Evolutionary conservation across 495 filamentous ascomycete genomes (phyloP).

Genomic region (Lophium mytilinum): DNA sequence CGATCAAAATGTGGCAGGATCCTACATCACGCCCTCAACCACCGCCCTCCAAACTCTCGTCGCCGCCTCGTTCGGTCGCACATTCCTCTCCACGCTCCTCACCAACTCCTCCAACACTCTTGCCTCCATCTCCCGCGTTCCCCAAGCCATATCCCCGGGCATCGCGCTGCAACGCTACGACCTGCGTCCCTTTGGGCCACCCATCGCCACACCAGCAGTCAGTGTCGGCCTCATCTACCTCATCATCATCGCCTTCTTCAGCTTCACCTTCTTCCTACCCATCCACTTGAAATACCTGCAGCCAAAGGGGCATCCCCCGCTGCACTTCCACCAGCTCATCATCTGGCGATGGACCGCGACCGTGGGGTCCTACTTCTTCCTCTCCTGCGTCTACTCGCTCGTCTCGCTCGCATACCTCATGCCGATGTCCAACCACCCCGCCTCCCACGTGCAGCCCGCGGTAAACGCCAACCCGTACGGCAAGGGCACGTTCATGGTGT

Average conservation of each 20-base stretch:
- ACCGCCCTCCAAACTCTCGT: conserved; percentile 10
- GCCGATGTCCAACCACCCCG: conserved; percentile 34
- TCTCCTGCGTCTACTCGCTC: conserved; percentile 54
- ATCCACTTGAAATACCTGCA: conserved; percentile 53
- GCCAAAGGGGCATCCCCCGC: conserved; percentile 44
- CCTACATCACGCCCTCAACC: conserved; percentile 12
- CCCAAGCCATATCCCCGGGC: conserved; percentile 55
- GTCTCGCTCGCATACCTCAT: conserved; percentile 48
- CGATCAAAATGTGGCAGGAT: conserved; percentile 2
- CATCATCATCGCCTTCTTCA: conserved; percentile 68
- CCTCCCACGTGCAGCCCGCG: conserved; percentile 32
- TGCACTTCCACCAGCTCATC: conserved; percentile 54
- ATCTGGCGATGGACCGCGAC: conserved; percentile 55
- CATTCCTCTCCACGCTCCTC: conserved; percentile 13
- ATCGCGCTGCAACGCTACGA: conserved; percentile 55
- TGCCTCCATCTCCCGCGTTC: conserved; percentile 38
- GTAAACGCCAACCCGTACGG: conserved; percentile 46
- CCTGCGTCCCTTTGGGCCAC: conserved; percentile 54
- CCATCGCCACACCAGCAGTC: conserved; percentile 50
- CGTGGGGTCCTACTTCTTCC: conserved; percentile 54
- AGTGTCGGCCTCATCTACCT: conserved; percentile 64
- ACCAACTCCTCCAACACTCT: conserved; percentile 4
- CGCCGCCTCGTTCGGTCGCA: conserved; percentile 8
- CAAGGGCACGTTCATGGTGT: conserved; percentile 54
- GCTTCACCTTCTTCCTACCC: conserved; percentile 60